phyloP scores from a whole-genome alignment of 257 asterid species.

The Leonotis leonurus region DNA sequence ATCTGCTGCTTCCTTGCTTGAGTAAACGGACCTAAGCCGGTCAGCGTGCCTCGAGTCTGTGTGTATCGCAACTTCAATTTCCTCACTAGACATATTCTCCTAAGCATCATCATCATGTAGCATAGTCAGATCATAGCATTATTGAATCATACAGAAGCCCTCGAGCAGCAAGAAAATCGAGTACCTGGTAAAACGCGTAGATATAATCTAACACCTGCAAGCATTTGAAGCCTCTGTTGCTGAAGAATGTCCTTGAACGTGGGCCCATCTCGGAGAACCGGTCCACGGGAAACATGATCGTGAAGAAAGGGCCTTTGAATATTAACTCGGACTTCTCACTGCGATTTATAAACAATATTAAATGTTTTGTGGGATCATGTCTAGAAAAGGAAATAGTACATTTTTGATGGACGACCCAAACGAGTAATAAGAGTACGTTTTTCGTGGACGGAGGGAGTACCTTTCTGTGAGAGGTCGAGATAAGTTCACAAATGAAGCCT shows the following conservation, averaged over 20 bases:
- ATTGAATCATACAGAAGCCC: background rate
- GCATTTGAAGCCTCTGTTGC: constrained; percentile 72
- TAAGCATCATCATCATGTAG: background rate
- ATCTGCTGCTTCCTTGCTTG: constrained; percentile 43
- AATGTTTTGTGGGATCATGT: too few species aligned
- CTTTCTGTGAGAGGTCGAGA: constrained; percentile 85
- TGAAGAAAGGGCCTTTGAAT: constrained; percentile 67
- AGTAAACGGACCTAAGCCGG: constrained; percentile 51
- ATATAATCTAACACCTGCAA: constrained; percentile 72
- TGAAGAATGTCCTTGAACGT: constrained; percentile 71
- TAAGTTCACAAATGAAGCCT: constrained; percentile 66
- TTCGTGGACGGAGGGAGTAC: constrained; percentile 36
- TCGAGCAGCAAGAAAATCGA: background rate
- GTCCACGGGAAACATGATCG: constrained; percentile 85
- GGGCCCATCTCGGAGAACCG: constrained; percentile 94
- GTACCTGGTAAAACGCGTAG: constrained; percentile 84
- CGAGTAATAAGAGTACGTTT: too few species aligned
- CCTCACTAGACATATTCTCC: constrained; percentile 71
- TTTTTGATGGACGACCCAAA: too few species aligned
- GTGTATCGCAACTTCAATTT: constrained; percentile 73
- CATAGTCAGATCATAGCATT: background rate
- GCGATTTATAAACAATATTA: too few species aligned
- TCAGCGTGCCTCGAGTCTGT: constrained; percentile 93
- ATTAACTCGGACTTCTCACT: constrained; percentile 79
- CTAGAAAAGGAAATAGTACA: too few species aligned